Evolutionary conservation across 148 eudicot genomes (phyloP).

Genomic region (Tetragonia tetragonoides): DNA sequence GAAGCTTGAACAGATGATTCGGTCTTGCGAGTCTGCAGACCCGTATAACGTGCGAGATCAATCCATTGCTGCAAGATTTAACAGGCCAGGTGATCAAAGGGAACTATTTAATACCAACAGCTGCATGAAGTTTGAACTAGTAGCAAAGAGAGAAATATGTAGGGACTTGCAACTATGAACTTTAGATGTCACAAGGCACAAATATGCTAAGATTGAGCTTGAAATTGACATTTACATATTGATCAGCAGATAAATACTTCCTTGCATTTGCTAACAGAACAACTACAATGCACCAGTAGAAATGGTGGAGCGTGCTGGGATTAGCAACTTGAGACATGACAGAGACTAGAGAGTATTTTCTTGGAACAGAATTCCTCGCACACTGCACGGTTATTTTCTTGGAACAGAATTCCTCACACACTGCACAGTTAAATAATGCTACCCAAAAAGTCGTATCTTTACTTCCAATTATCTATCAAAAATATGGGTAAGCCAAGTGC

Average conservation of each 20-base stretch:
- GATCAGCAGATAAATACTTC: neutral
- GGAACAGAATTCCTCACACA: neutral
- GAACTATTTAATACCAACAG: neutral
- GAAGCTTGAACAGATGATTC: constrained; percentile 39
- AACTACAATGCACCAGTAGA: neutral
- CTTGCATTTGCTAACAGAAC: neutral
- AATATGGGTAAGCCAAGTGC: neutral
- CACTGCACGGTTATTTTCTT: neutral
- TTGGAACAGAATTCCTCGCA: neutral
- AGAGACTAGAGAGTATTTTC: neutral
- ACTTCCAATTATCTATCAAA: neutral
- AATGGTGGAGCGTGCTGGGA: neutral
- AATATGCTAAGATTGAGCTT: neutral
- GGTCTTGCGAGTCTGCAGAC: constrained; percentile 62
- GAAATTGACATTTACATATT: neutral
- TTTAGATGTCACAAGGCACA: neutral
- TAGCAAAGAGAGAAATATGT: constrained; percentile 8
- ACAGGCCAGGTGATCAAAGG: constrained; percentile 7
- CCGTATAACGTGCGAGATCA: constrained; percentile 86
- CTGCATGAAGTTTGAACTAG: neutral
- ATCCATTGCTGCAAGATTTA: constrained; percentile 86
- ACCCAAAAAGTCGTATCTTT: neutral
- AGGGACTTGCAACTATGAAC: neutral
- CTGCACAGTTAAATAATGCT: neutral
- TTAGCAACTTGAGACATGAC: neutral